phyloP scores from a whole-genome alignment of 1,284 basidiomycete genomes.

The Tilletia walkeri region DNA sequence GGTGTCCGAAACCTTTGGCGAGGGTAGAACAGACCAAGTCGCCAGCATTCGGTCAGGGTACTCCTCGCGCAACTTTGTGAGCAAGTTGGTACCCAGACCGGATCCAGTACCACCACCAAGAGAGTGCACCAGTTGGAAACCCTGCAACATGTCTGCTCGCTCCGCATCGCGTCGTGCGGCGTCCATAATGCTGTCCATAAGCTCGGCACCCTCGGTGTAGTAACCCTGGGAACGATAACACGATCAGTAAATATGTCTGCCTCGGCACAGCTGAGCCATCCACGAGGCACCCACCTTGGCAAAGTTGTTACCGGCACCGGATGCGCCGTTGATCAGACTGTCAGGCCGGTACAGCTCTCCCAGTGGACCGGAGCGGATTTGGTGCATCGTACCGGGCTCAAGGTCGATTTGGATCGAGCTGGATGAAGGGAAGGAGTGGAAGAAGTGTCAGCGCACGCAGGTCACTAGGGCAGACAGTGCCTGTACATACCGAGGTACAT shows the following conservation, averaged over 20 bases:
- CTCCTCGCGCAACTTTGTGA: conserved; percentile 67
- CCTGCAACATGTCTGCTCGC: conserved; percentile 63
- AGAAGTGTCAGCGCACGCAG: background rate
- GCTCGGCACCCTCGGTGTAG: conserved; percentile 58
- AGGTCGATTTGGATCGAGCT: conserved; percentile 63
- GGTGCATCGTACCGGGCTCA: conserved; percentile 96
- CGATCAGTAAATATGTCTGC: background rate
- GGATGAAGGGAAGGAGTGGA: background rate
- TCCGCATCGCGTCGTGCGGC: conserved; percentile 66
- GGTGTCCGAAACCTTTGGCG: conserved; percentile 65
- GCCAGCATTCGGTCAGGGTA: conserved; percentile 68
- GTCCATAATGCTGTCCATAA: conserved; percentile 64
- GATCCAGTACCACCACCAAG: conserved; percentile 67
- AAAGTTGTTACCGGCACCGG: conserved; percentile 65
- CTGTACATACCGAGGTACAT: conserved; percentile 45
- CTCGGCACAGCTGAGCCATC: background rate
- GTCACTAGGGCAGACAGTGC: background rate
- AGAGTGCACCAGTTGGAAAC: conserved; percentile 67
- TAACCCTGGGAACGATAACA: conserved; percentile 30
- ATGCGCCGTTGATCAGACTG: conserved; percentile 67
- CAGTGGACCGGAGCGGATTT: conserved; percentile 70
- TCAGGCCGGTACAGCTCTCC: conserved; percentile 63
- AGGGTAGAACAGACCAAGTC: conserved; percentile 66
- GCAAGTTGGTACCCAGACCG: conserved; percentile 66
- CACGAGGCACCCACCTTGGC: conserved; percentile 57